Base-by-base conservation (phyloP, 2,329 filamentous ascomycete genomes). In the Fusarium torulosum region DNA sequence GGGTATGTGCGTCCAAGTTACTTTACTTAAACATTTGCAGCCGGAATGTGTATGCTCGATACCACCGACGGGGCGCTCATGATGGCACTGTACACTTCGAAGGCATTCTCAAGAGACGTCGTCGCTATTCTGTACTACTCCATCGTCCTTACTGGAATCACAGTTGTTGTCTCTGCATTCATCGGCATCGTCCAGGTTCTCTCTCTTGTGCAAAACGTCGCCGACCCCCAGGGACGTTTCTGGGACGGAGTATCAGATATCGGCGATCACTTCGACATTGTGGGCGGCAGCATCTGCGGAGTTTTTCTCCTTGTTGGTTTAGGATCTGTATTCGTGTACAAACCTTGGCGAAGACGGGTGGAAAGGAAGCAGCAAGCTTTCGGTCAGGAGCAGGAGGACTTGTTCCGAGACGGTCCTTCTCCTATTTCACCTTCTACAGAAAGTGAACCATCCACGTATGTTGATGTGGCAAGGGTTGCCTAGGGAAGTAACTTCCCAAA, bases 61-160 rank as follows among this genome's bases (percentile, higher is more conserved):
- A 97, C 94, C 0, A 91, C 90, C 0, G 96, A 98, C 72, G 95
- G 95, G 23, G 95, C 95, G 2, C 84, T 97, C 20, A 98, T 98
- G 94, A 94, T 97, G 88, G 90, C 91, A 1, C 83, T 98, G 2
- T 98, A 99, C 79, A 94, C 94, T 0, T 91, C 90, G 38, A 92
- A 87, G 63, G 83, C 91, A 29, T 90, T 96, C 45, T 89, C 92
- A 0, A 84, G 91, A 58, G 94, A 98, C 74, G 86, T 86, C 1
- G 88, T 98, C n/a, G 94, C 94, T 1, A 94, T 97, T 45, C 81
- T 97, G 2, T 98, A 98, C 80, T 98, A 97, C 79, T 96, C 93
- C 14, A 91, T 95, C 69, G 91, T 97, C 0, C 84, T 97, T 27
- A 97, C 93, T 0, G 88, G 86, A 4, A 87, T 97, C 51, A 97